Conservation (phyloP, 2,329 filamentous ascomycete genomes). For the Colletotrichum musicola region DNA sequence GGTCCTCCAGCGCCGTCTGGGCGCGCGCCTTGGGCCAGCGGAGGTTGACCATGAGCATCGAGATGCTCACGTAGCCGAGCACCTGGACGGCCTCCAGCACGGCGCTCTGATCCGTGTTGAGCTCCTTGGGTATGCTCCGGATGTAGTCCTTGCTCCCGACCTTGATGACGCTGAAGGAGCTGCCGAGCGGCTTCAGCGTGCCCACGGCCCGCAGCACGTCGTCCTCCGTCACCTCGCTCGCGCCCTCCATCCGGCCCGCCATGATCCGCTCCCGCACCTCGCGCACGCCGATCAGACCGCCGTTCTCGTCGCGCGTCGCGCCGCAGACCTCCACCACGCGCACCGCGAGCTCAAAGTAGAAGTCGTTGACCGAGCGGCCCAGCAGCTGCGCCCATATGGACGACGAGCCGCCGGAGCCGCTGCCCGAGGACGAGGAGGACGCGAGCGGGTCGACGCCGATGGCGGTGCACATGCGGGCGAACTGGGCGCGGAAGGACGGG, state of each 20-base stretch:
- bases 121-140: slow-evolving; percentile 91
- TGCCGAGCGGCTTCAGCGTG: slow-evolving; percentile 87
- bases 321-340: slow-evolving; percentile 93
- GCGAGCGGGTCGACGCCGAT: slow-evolving; percentile 96
- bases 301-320: slow-evolving; percentile 88
- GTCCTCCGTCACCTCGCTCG: slow-evolving; percentile 87
- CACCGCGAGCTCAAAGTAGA: slow-evolving; percentile 98
- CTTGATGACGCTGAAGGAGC: slow-evolving; percentile 85
- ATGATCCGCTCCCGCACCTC: slow-evolving; percentile 85
- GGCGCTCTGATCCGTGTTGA: slow-evolving; percentile 93
- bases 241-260: slow-evolving; percentile 79
- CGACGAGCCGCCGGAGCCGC: slow-evolving; percentile 62
- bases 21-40: slow-evolving; percentile 87
- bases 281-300: slow-evolving; percentile 86
- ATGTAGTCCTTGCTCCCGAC: slow-evolving; percentile 91
- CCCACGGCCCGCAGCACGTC: slow-evolving; percentile 92
- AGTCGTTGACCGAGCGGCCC: slow-evolving; percentile 93
- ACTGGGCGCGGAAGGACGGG: slow-evolving; percentile 94
- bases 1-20: slow-evolving; percentile 90
- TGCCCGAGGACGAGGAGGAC: slow-evolving; percentile 50
- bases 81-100: slow-evolving; percentile 93
- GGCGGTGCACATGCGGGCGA: slow-evolving; percentile 97
- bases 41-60: slow-evolving; percentile 89
- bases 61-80: slow-evolving; percentile 88
- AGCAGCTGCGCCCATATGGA: slow-evolving; percentile 95